These are phyloP conservation scores for Taiwanofungus camphoratus DNA, from an alignment of 1,284 basidiomycete species.

Conservation along the genomic window DNA sequence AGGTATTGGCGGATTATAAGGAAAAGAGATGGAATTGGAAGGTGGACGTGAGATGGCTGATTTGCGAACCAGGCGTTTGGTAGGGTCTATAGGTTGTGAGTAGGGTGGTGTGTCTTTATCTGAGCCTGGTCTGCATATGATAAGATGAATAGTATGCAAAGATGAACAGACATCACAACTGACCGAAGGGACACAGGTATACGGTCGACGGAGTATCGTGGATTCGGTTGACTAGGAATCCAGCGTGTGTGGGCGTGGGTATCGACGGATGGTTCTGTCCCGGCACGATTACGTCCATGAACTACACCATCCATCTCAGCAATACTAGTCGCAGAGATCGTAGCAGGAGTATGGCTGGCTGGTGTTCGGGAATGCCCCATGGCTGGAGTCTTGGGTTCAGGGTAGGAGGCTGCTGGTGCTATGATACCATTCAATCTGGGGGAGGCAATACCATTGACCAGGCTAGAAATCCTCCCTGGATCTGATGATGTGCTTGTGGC, in stretches of 20 bases:
- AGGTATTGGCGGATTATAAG: constrained; percentile 34
- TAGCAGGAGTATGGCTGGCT: constrained; percentile 24
- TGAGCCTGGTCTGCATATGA: constrained; percentile 9
- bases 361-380: constrained; percentile 20
- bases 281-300: constrained; percentile 19
- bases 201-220: constrained; percentile 17
- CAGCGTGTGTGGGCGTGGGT: constrained; percentile 19
- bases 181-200: constrained; percentile 20
- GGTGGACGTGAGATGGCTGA: constrained; percentile 32
- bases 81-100: constrained; percentile 26
- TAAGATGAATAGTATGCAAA: background rate
- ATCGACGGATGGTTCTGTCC: constrained; percentile 21
- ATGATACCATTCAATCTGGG: constrained; percentile 16
- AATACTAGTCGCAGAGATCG: constrained; percentile 19
- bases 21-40: constrained; percentile 33
- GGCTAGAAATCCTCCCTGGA: constrained; percentile 2
- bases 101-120: constrained; percentile 16
- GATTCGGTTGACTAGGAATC: constrained; percentile 17
- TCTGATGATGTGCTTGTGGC: constrained; percentile 13
- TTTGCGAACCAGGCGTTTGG: constrained; percentile 30
- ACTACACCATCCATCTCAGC: constrained; percentile 20
- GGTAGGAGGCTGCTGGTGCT: constrained; percentile 13
- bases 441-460: constrained; percentile 13
- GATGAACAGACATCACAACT: constrained; percentile 1
- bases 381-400: constrained; percentile 14